Percentiles rank a stretch among this genome's conserved stretches.
These are phyloP conservation scores for Nakaseomyces nivariensis DNA, from an alignment of 1,139 yeast species.

Conservation along the genomic window DNA sequence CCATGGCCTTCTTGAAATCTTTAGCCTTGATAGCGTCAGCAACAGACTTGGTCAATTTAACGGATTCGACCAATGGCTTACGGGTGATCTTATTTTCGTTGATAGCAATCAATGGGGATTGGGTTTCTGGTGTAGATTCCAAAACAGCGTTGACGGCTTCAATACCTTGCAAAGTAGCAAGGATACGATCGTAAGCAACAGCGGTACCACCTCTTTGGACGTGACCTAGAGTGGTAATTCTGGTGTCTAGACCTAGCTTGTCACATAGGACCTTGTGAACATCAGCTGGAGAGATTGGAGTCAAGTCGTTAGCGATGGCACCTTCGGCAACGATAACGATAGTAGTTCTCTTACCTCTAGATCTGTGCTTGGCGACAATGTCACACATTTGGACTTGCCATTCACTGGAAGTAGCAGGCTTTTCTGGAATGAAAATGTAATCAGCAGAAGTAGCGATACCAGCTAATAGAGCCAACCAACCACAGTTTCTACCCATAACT, in stretches of 20 bases:
- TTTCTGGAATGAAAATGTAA: constrained; percentile 83
- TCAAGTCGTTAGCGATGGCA: constrained; percentile 74
- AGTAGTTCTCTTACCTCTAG: constrained; percentile 84
- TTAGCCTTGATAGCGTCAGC: constrained; percentile 73
- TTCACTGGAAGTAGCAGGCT: constrained; percentile 17
- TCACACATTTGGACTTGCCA: constrained; percentile 76
- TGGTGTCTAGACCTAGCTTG: constrained; percentile 74
- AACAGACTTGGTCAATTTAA: constrained; percentile 70
- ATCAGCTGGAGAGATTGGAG: constrained; percentile 68
- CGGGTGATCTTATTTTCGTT: constrained; percentile 80
- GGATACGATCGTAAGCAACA: constrained; percentile 80
- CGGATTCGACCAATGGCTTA: constrained; percentile 81
- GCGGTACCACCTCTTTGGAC: constrained; percentile 99
- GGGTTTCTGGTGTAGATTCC: constrained; percentile 79
- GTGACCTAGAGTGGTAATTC: constrained; percentile 92
- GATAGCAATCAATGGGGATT: constrained; percentile 91
- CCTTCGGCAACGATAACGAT: constrained; percentile 97
- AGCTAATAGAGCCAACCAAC: constrained; percentile 96
- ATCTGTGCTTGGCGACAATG: constrained; percentile 64
- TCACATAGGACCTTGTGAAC: constrained; percentile 74
- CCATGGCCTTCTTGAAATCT: constrained; percentile 80
- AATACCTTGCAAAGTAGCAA: constrained; percentile 94
- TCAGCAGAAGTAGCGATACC: constrained; percentile 96
- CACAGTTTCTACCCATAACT: constrained; percentile 99
- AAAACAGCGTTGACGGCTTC: constrained; percentile 93